Evolutionary conservation across 2,329 filamentous ascomycete species (phyloP).

Genomic region (Knoxdaviesia capensis): DNA sequence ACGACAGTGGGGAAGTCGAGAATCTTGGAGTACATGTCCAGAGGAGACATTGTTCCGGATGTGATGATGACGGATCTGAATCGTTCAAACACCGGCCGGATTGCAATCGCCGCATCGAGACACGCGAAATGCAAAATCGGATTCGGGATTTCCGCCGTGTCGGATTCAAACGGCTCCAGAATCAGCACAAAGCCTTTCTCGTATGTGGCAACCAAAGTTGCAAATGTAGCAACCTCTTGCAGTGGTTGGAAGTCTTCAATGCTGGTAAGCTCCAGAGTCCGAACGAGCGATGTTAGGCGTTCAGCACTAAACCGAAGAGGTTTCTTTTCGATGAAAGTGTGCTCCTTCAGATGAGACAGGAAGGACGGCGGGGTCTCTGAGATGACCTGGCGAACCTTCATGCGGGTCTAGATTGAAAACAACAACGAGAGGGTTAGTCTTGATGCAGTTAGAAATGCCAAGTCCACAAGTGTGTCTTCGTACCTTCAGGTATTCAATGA

Average conservation of each 20-base stretch:
- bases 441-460: not conserved
- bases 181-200: slow-evolving; percentile 93
- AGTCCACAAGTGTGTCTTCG: not conserved
- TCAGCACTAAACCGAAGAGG: slow-evolving; percentile 89
- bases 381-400: slow-evolving; percentile 96
- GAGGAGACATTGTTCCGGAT: slow-evolving; percentile 84
- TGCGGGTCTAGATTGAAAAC: slow-evolving; percentile 44
- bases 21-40: slow-evolving; percentile 99
- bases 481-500: slow-evolving; percentile 87
- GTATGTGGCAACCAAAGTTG: slow-evolving; percentile 87
- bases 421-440: not conserved
- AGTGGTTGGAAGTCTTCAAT: slow-evolving; percentile 96
- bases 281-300: slow-evolving; percentile 77
- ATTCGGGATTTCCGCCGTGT: slow-evolving; percentile 86
- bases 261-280: slow-evolving; percentile 87
- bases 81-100: slow-evolving; percentile 90
- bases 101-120: slow-evolving; percentile 90
- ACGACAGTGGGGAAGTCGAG: slow-evolving; percentile 81
- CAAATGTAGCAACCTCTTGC: slow-evolving; percentile 94
- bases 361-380: slow-evolving; percentile 94
- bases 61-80: slow-evolving; percentile 98
- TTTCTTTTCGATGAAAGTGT: slow-evolving; percentile 96
- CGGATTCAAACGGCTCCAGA: slow-evolving; percentile 90
- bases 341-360: slow-evolving; percentile 75
- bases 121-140: slow-evolving; percentile 95